phyloP scores from a whole-genome alignment of 108 stramenopile genomes.

The Cylindrotheca fusiformis region DNA sequence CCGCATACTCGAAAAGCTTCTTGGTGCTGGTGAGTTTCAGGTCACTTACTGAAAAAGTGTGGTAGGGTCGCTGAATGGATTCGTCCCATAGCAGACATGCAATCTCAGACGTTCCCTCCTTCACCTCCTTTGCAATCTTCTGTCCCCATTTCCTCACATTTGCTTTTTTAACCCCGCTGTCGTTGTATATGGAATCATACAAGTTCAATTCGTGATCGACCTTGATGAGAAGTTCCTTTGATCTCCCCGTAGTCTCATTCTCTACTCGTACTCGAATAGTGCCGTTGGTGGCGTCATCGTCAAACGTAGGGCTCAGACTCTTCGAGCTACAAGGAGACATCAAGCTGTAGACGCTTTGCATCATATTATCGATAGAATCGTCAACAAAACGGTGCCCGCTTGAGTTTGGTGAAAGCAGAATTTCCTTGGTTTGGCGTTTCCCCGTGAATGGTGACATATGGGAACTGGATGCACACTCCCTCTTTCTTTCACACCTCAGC shows the following conservation, averaged over 20 bases:
- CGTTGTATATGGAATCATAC: slow-evolving; percentile 29
- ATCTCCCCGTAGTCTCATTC: slow-evolving; percentile 16
- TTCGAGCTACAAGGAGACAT: not conserved
- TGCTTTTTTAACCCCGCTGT: slow-evolving; percentile 26
- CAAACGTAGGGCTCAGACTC: not conserved
- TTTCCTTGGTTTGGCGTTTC: not conserved
- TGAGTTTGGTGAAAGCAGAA: not conserved
- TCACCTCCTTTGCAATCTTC: slow-evolving; percentile 16
- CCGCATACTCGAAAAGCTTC: slow-evolving; percentile 20
- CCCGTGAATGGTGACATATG: not conserved
- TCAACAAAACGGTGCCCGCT: not conserved
- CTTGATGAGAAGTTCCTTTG: slow-evolving; percentile 27
- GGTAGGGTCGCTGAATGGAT: slow-evolving; percentile 12
- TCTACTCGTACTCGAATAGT: slow-evolving; percentile 23
- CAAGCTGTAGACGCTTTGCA: not conserved
- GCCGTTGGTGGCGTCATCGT: slow-evolving; percentile 1
- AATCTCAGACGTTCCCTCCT: slow-evolving; percentile 19
- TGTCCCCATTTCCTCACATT: slow-evolving; percentile 36
- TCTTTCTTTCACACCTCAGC: slow-evolving; percentile 8
- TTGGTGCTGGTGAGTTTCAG: slow-evolving; percentile 21
- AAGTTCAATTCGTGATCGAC: slow-evolving; percentile 22
- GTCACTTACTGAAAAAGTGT: slow-evolving; percentile 22
- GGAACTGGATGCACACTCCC: not conserved
- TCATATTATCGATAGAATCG: not conserved
- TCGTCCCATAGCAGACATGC: slow-evolving; percentile 33